A percentile compares a stretch with the other conserved stretches of the same genome.
These are phyloP conservation scores for Spiromastix sp. DNA, from an alignment of 2,329 filamentous ascomycete species.

Conservation along the genomic window DNA sequence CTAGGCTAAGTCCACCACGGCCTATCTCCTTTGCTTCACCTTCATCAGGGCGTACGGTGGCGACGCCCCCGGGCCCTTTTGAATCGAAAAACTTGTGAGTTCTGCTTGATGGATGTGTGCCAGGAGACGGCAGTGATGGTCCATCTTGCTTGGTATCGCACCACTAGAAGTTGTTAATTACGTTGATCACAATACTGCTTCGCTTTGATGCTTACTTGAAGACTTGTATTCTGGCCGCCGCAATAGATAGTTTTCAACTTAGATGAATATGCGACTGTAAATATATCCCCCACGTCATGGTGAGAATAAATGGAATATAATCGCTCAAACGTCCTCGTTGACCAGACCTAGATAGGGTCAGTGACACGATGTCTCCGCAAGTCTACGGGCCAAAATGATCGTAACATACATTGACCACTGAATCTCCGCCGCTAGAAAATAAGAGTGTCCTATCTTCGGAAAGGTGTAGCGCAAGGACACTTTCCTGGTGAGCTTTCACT, in stretches of 20 bases:
- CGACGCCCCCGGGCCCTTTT: slow-evolving; percentile 68
- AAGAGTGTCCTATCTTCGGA: slow-evolving; percentile 65
- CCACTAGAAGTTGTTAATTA: slow-evolving; percentile 48
- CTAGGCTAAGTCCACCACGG: slow-evolving; percentile 56
- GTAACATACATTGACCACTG: slow-evolving; percentile 72
- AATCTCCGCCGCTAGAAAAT: slow-evolving; percentile 88
- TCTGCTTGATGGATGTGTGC: slow-evolving; percentile 62
- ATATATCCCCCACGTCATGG: slow-evolving; percentile 91
- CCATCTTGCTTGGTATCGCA: slow-evolving; percentile 59
- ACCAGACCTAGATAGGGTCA: slow-evolving; percentile 56
- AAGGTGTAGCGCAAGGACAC: slow-evolving; percentile 75
- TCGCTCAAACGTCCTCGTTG: slow-evolving; percentile 61
- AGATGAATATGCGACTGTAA: slow-evolving; percentile 82
- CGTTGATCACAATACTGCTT: too few relatives aligned
- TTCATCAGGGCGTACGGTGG: slow-evolving; percentile 61
- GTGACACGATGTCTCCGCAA: too few relatives aligned
- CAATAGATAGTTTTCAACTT: slow-evolving; percentile 75
- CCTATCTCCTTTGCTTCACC: slow-evolving; percentile 39
- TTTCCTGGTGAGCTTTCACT: slow-evolving; percentile 83
- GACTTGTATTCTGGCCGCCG: slow-evolving; percentile 86
- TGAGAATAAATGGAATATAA: slow-evolving; percentile 86
- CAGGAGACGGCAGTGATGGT: slow-evolving; percentile 52
- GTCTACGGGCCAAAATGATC: too few relatives aligned
- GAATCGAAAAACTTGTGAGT: slow-evolving; percentile 92
- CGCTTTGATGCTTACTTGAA: too few relatives aligned